Base-by-base conservation (phyloP, 2,329 filamentous ascomycete species). In the Aaosphaeria arxii region DNA sequence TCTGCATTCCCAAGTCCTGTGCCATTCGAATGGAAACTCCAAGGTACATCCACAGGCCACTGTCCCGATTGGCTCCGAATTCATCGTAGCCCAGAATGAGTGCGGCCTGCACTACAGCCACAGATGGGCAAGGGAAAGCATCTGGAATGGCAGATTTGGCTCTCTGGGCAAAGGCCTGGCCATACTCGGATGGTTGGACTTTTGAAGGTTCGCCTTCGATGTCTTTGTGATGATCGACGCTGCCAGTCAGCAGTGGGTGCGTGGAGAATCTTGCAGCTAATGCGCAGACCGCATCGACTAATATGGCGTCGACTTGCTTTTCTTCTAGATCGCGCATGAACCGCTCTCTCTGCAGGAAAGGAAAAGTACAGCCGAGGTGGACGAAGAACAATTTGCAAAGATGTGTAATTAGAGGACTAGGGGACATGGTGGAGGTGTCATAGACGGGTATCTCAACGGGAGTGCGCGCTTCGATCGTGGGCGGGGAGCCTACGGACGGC, bases 31-130 rank as follows among this genome's bases (percentile, higher is more conserved):
- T 95, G 0, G 90, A 86, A 44, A 92, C 85, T 0, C 90, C 91
- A 1, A 95, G 77, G 63, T 95, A 95, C 89, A 95, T 95, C 90
- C 91, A 96, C 5, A 96, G 71, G 0, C 89, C 89, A 65, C 89
- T 95, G 62, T 95, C 91, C 58, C 91, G 88, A 55, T 89, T 89
- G 7, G 88, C 88, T 1, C 90, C 91, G 57, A 96, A 95, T 40
- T 91, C 87, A 56, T 95, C 89, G 62, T 95, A 95, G 0, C 89
- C 90, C 71, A 96, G 82, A 30, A 96, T 73, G 7, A 95, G 71
- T 43, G 87, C 91, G 1, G 90, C 89, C 59, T 95, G 91, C 0
- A 94, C 88, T 7, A 89, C 89, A 28, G 87, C 87, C 1, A 95
- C 85, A 2, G 86, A 90, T 0, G 90, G 90, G 52, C 87, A 94